phyloP scores from a whole-genome alignment of 2,329 filamentous ascomycete species.

The Dactylellina haptotyla region DNA sequence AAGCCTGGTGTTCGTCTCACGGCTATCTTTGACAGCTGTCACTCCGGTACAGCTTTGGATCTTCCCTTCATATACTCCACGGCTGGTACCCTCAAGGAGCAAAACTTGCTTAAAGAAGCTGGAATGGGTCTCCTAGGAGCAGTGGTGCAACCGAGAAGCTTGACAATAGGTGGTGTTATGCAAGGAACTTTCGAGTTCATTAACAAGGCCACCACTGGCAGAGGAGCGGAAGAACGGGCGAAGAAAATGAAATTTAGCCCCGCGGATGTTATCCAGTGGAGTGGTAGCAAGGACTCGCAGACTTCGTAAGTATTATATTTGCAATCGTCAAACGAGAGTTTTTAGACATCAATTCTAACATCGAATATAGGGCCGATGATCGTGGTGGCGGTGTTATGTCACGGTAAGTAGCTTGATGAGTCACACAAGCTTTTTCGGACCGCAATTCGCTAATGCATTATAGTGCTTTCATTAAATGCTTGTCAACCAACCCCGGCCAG shows the following conservation, averaged over 20 bases:
- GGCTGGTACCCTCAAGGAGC: conserved; percentile 74
- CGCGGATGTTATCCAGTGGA: conserved; percentile 54
- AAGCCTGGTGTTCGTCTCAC: conserved; percentile 70
- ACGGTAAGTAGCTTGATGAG: conserved; percentile 26
- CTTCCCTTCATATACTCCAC: conserved; percentile 76
- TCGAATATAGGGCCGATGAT: conserved; percentile 41
- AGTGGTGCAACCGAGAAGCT: conserved; percentile 20
- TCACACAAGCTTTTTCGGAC: neutral
- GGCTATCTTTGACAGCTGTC: conserved; percentile 74
- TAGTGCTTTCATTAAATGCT: conserved; percentile 51
- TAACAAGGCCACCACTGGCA: conserved; percentile 46
- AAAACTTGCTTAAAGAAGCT: conserved; percentile 74
- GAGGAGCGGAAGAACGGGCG: conserved; percentile 48
- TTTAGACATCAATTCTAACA: conserved; percentile 3
- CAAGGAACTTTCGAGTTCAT: conserved; percentile 50
- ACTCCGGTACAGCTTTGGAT: conserved; percentile 74
- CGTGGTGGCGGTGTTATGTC: conserved; percentile 51
- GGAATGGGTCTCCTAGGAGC: conserved; percentile 71
- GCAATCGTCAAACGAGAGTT: neutral
- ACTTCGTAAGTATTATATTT: conserved; percentile 51
- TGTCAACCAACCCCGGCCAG: conserved; percentile 35
- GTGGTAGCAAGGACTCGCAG: conserved; percentile 53
- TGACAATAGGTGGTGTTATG: conserved; percentile 51
- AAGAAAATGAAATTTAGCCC: conserved; percentile 53
- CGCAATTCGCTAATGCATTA: conserved; percentile 7